Evolutionary conservation across 768 basidiomycete genomes (phyloP).

Genomic region (Chiua virens): DNA sequence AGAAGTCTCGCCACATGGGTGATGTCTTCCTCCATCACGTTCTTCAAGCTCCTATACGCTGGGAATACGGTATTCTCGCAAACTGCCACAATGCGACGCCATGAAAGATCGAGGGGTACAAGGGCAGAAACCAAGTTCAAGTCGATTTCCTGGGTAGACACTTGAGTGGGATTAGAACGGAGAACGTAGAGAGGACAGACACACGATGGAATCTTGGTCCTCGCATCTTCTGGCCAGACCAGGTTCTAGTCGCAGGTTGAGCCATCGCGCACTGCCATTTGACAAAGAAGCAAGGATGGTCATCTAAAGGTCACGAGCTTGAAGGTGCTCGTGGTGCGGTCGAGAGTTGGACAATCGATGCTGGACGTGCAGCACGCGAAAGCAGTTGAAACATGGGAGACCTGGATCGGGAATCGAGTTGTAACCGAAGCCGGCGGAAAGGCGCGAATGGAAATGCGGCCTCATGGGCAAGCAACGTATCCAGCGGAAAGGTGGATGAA

Average conservation of each 20-base stretch:
- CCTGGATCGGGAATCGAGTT: not conserved
- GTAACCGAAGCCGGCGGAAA: conserved; percentile 9
- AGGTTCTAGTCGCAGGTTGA: not conserved
- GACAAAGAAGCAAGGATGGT: not conserved
- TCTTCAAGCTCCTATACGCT: conserved; percentile 26
- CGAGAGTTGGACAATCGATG: no score
- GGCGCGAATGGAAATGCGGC: no score
- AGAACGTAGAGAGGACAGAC: not conserved
- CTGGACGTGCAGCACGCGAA: no score
- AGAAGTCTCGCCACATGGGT: conserved; percentile 43
- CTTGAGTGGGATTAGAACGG: no score
- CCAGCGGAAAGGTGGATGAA: not conserved
- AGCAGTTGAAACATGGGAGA: no score
- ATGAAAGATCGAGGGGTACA: conserved; percentile 15
- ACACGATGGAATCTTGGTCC: conserved; percentile 10
- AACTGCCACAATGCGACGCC: conserved; percentile 28
- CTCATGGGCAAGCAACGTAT: not conserved
- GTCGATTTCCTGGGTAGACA: conserved; percentile 1
- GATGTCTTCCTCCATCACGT: conserved; percentile 36
- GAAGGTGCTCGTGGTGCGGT: no score
- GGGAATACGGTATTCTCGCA: conserved; percentile 34
- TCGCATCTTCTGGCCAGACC: not conserved
- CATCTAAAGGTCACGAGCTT: no score
- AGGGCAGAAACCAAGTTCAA: conserved; percentile 10
- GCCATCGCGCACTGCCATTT: conserved; percentile 6